These are phyloP conservation scores for Aspergillus sergii DNA, from an alignment of 2,329 filamentous ascomycete species.

Conservation along the genomic window DNA sequence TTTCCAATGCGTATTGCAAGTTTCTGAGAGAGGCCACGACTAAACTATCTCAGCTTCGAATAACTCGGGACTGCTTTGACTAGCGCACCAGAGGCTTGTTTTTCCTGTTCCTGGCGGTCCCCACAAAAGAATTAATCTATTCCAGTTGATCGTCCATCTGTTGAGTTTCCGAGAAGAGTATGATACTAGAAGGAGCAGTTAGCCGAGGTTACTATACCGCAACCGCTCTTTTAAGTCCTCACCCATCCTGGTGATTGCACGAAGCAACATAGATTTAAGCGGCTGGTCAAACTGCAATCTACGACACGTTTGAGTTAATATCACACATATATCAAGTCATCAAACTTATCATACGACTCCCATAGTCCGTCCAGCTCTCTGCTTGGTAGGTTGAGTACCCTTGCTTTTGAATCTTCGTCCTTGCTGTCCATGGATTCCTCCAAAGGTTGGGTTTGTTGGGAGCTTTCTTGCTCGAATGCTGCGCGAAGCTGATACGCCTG, in stretches of 20 bases:
- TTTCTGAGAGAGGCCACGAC: conserved; percentile 52
- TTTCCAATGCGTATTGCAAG: conserved; percentile 51
- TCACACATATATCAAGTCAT: neutral
- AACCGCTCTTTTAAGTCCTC: neutral
- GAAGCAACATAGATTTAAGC: conserved; percentile 45
- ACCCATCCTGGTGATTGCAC: conserved; percentile 45
- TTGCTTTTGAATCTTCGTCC: conserved; percentile 36
- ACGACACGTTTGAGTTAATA: neutral
- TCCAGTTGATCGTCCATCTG: conserved; percentile 47
- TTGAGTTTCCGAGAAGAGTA: conserved; percentile 39
- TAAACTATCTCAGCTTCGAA: conserved; percentile 15
- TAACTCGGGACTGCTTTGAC: neutral
- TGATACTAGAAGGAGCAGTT: conserved; percentile 22
- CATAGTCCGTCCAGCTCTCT: conserved; percentile 45
- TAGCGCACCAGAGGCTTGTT: conserved; percentile 52
- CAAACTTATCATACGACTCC: conserved; percentile 39
- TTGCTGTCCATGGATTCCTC: conserved; percentile 17
- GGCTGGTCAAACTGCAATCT: conserved; percentile 48
- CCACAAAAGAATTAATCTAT: conserved; percentile 74
- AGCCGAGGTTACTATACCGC: neutral
- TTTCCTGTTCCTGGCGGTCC: conserved; percentile 95
- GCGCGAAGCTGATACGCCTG: conserved; percentile 44
- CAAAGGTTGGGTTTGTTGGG: conserved; percentile 22
- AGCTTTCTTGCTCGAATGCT: conserved; percentile 24
- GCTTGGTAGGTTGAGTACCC: conserved; percentile 40